These are phyloP conservation scores for Zanthoxylum bungeanum DNA, from an alignment of 345 rosid species.

Conservation along the genomic window DNA sequence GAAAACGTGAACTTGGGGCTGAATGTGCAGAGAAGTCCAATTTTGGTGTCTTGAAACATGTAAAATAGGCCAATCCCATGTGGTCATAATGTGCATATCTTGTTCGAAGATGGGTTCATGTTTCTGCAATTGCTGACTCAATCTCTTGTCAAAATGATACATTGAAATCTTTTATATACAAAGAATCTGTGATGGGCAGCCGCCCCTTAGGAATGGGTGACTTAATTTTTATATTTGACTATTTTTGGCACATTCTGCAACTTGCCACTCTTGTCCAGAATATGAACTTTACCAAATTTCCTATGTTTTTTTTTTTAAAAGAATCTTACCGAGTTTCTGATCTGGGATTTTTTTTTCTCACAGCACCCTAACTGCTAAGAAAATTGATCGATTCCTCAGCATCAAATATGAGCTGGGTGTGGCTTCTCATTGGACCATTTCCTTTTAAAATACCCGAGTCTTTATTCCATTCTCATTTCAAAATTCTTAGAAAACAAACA, in stretches of 20 bases:
- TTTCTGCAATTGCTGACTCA: neutral
- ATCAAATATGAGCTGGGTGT: neutral
- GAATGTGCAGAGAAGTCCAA: neutral
- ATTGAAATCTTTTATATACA: constrained; percentile 1
- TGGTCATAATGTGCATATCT: neutral
- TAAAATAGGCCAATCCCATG: neutral
- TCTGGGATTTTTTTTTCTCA: constrained; percentile 3
- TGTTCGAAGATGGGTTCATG: neutral
- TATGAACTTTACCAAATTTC: neutral
- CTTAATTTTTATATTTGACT: neutral
- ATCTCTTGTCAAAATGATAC: neutral
- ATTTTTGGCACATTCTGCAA: constrained; percentile 2
- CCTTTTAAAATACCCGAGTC: neutral
- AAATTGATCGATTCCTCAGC: neutral
- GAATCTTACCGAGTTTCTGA: constrained; percentile 1
- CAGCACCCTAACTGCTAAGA: neutral
- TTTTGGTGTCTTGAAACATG: neutral
- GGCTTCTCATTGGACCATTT: neutral
- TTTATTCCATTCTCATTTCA: neutral
- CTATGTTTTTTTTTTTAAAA: neutral
- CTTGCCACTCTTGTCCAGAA: neutral
- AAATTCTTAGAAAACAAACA: neutral
- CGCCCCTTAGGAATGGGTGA: constrained; percentile 6
- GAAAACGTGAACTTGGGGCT: neutral
- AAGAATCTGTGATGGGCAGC: constrained; percentile 18